These are phyloP conservation scores for Podila clonocystis DNA, from an alignment of 192 early-diverging fungal species.

Conservation along the genomic window DNA sequence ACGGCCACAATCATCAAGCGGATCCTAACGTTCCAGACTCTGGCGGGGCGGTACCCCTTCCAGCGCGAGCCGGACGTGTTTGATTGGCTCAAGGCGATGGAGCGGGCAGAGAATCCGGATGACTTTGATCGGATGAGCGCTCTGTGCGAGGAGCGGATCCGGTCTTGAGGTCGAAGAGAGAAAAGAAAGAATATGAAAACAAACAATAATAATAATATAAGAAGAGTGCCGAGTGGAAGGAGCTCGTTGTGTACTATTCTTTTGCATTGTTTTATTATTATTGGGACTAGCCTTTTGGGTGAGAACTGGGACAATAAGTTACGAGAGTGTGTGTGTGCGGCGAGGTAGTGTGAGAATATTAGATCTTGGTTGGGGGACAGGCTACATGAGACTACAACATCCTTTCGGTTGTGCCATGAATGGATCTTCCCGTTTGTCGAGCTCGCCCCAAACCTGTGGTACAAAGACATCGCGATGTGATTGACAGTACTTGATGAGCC, in stretches of 20 bases:
- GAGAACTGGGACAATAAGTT: too few species aligned
- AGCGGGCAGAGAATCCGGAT: constrained; percentile 15
- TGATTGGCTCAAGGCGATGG: constrained; percentile 35
- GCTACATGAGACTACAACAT: constrained; percentile 38
- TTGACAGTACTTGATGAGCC: constrained; percentile 49
- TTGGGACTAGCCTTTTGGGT: too few species aligned
- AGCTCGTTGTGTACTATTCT: background rate
- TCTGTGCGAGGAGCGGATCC: constrained; percentile 25
- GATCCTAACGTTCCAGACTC: constrained; percentile 61
- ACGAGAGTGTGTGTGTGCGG: too few species aligned
- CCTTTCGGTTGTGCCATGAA: constrained; percentile 45
- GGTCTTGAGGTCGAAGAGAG: background rate
- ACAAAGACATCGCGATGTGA: constrained; percentile 36
- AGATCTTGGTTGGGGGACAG: too few species aligned
- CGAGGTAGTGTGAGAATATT: too few species aligned
- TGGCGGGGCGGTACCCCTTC: constrained; percentile 64
- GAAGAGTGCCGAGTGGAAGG: background rate
- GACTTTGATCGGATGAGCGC: constrained; percentile 43
- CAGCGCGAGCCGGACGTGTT: constrained; percentile 46
- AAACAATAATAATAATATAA: background rate
- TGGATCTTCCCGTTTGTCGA: constrained; percentile 43
- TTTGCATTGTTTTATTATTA: background rate
- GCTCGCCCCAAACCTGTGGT: constrained; percentile 48
- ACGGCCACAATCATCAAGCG: constrained; percentile 68
- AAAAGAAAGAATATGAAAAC: background rate